Evolutionary conservation across 169 alveolate species (phyloP), one percentile per base, ranked within the genome.

Genomic region (Babesia gibsoni): DNA sequence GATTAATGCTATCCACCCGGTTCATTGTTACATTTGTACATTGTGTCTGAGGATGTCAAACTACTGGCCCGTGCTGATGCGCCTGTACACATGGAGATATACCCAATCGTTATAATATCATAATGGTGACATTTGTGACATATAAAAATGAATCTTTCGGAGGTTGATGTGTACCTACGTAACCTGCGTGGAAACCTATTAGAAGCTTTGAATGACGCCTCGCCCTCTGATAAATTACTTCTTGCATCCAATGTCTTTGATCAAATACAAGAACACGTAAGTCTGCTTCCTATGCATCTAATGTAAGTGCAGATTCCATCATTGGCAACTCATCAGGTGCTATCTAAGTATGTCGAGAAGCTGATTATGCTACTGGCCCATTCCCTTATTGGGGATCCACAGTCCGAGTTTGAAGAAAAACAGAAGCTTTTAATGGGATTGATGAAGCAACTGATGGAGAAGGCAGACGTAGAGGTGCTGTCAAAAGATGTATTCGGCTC

Each of bases 401-500:
- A 23, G 45, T 42, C 20, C 52, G 63, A 75, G 29, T 14, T 75
- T 22, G 64, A 30, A 18, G 80, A 67, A 46, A 75, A 75, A 58
- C 58, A 54, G 18, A 36, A 64, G 27, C 61, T 75, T 20, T 61
- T 78, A 46, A 4, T 25, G 52, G 4, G 50, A 7, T 18, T 75
- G 4, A 23, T 49, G 32, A 52, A 22, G 49, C 66, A 54, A 20
- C 23, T 75, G 52, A 14, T 65, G 35, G 18, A 49, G 36, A 75
- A 61, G 49, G 67, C 50, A 2, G 73, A 67, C 20, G 66, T 75
- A 22, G 70, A 4, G 27, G 57, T 41, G 9, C 18, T 67, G 45
- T 29, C 80, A 5, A 75, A 65, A 36, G 79, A 65, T 32, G 14
- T 20, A 0, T 65, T 75, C 36, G 84, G 81, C 37, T 75, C 84